A percentile compares a stretch with the other conserved stretches of the same genome.
These are phyloP conservation scores for Graphilbum sp. DNA, from an alignment of 2,329 filamentous ascomycete genomes.

Conservation along the genomic window DNA sequence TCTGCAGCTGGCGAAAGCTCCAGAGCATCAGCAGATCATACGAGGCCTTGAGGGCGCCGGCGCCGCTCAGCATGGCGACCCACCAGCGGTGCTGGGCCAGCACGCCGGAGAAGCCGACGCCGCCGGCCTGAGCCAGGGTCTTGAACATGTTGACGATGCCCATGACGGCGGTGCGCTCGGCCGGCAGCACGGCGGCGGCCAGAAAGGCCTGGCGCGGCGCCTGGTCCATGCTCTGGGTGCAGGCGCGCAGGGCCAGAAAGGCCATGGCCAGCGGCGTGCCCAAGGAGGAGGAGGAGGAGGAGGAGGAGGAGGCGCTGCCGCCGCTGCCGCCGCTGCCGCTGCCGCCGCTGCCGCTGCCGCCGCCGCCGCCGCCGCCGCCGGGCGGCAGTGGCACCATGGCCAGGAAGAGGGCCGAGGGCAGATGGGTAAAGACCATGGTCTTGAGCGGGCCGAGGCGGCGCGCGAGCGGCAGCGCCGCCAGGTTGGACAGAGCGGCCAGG, in stretches of 20 bases:
- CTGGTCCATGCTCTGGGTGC: constrained; percentile 51
- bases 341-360: too few species aligned
- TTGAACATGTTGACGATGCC: constrained; percentile 55
- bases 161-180: constrained; percentile 56
- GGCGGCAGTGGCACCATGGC: constrained; percentile 29
- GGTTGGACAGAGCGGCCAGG: constrained; percentile 32
- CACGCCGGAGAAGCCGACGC: constrained; percentile 47
- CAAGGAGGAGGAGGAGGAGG: background rate
- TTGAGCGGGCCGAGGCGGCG: constrained; percentile 15
- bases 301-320: too few species aligned
- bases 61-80: constrained; percentile 6
- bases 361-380: too few species aligned
- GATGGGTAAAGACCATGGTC: constrained; percentile 62
- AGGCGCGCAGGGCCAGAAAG: constrained; percentile 45
- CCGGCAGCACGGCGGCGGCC: constrained; percentile 43
- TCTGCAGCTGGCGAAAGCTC: background rate
- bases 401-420: constrained; percentile 51
- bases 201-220: constrained; percentile 56
- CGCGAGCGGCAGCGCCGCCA: constrained; percentile 36
- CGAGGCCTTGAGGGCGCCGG: constrained; percentile 8
- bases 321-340: too few species aligned
- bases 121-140: constrained; percentile 44
- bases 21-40: constrained; percentile 7
- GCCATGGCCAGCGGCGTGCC: constrained; percentile 18
- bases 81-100: constrained; percentile 26